phyloP scores from a whole-genome alignment of 345 rosid genomes.

The Cardamine resedifolia region DNA sequence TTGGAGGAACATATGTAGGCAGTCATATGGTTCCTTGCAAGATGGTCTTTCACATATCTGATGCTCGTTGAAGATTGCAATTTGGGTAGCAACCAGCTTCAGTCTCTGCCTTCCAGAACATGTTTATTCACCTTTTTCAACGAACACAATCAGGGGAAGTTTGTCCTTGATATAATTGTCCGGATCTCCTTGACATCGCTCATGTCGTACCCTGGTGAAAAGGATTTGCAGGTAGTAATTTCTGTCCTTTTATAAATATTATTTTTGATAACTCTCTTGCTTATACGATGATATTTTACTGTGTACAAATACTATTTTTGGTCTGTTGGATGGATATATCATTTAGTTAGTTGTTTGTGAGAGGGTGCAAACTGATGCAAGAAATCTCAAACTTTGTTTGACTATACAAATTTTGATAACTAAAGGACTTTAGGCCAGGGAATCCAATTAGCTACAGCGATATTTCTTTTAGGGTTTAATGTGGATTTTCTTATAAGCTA shows the following conservation, averaged over 20 bases:
- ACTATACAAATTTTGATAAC: constrained; percentile 19
- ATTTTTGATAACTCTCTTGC: too few relatives aligned
- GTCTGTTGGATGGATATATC: too few relatives aligned
- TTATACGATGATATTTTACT: too few relatives aligned
- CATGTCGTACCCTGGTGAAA: constrained; percentile 92
- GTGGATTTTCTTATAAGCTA: constrained; percentile 9
- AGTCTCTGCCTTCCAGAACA: constrained; percentile 52
- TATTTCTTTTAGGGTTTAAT: background rate
- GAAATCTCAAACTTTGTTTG: too few relatives aligned
- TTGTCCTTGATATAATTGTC: constrained; percentile 78
- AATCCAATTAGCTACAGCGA: constrained; percentile 2
- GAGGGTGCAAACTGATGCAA: too few relatives aligned
- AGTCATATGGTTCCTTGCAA: constrained; percentile 92
- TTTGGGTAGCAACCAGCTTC: constrained; percentile 52
- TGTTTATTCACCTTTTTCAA: constrained; percentile 69
- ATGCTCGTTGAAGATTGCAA: constrained; percentile 63
- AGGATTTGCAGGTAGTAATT: constrained; percentile 76
- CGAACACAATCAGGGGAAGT: constrained; percentile 76
- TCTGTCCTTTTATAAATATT: constrained; percentile 5
- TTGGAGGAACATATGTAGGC: constrained; percentile 54
- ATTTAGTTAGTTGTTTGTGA: too few relatives aligned
- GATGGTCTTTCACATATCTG: constrained; percentile 90
- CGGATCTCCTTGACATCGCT: constrained; percentile 71
- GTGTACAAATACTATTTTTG: too few relatives aligned
- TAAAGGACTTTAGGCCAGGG: constrained; percentile 14